These are phyloP conservation scores for Beverwykella pulmonaria DNA, from an alignment of 495 filamentous ascomycete genomes.

Conservation along the genomic window DNA sequence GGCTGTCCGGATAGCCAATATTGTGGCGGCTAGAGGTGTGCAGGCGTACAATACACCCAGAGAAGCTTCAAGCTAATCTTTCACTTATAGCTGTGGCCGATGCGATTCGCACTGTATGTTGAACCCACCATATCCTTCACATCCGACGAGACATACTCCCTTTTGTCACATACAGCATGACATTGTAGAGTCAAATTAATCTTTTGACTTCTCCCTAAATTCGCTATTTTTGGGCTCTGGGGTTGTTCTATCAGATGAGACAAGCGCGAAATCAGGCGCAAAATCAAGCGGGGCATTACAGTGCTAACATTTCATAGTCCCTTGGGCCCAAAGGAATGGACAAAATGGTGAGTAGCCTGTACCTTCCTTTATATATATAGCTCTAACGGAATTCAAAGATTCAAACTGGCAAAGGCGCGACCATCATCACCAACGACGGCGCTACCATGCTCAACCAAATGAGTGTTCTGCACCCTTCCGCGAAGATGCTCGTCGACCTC, in stretches of 20 bases:
- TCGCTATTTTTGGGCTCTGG: neutral
- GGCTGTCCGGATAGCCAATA: conserved; percentile 92
- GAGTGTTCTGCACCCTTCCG: conserved; percentile 97
- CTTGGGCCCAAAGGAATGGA: conserved; percentile 84
- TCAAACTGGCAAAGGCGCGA: conserved; percentile 91
- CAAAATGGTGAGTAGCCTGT: conserved; percentile 71
- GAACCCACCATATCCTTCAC: neutral
- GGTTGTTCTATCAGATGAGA: neutral
- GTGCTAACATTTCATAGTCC: conserved; percentile 53
- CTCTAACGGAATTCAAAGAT: conserved; percentile 56
- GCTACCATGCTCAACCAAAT: conserved; percentile 98
- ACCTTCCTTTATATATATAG: neutral
- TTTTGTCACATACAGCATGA: neutral
- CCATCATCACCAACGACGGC: conserved; percentile 93
- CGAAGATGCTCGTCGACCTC: conserved; percentile 97
- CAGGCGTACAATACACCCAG: conserved; percentile 28
- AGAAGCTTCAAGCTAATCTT: conserved; percentile 25
- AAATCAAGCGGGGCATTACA: neutral
- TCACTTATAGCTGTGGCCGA: conserved; percentile 77
- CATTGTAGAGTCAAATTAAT: neutral
- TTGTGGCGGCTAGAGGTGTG: conserved; percentile 92
- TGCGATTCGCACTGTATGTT: conserved; percentile 81
- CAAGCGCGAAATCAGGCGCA: neutral
- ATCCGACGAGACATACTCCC: neutral
- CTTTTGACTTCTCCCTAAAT: neutral